A percentile compares a stretch with the other conserved stretches of the same genome.
phyloP scores from a whole-genome alignment of 73 alveolate genomes.

The Symbiodinium pilosum region DNA sequence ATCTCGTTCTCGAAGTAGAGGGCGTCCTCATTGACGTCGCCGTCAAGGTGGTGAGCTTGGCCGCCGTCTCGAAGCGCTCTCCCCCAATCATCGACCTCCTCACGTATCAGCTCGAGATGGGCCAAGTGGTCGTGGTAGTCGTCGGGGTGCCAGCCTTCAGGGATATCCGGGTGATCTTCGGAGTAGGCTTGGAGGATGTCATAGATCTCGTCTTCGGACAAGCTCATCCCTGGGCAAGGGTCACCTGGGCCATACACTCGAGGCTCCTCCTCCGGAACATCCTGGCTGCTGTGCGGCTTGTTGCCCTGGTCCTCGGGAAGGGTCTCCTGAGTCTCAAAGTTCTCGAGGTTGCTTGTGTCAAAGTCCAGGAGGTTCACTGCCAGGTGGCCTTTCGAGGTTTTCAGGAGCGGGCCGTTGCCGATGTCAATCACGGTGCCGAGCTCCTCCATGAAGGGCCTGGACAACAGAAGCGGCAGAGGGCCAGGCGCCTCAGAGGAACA shows the following conservation, averaged over 20 bases:
- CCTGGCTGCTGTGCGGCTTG: background rate
- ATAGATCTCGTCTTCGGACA: no score
- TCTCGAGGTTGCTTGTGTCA: background rate
- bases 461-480: background rate
- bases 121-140: background rate
- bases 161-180: background rate
- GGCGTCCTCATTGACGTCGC: background rate
- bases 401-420: background rate
- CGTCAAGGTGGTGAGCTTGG: background rate
- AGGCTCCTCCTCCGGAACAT: no score
- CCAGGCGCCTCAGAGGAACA: background rate
- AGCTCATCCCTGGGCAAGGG: no score
- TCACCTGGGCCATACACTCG: no score
- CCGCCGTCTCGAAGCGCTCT: background rate
- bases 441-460: slow-evolving; percentile 46
- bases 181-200: no score
- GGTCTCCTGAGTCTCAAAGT: background rate
- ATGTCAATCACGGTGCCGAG: slow-evolving; percentile 27
- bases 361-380: background rate
- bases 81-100: background rate
- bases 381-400: background rate
- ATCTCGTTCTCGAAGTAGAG: background rate
- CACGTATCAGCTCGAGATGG: background rate
- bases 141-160: background rate
- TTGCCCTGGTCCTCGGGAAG: background rate